Evolutionary conservation across 108 stramenopile species (phyloP), one percentile per base, ranked within the genome.

Genomic region (Cyclotella kingstonii): DNA sequence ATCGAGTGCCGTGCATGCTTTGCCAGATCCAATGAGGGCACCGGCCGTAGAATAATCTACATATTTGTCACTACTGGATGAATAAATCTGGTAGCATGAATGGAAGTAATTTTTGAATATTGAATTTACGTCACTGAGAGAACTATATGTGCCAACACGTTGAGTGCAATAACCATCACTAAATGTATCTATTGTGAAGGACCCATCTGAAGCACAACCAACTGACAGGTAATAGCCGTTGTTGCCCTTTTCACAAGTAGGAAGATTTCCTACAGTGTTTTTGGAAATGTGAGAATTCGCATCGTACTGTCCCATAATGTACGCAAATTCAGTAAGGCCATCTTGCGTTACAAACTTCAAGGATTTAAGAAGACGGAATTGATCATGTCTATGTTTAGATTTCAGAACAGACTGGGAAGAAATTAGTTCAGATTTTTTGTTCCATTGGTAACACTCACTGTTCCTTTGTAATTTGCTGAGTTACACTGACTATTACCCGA

Each of bases 151-250:
- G 29, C 66, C 84, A 6, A 78, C 77, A 3, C 76, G 69, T n/a
- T 68, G 44, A 28, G 70, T 54, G 66, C 91, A 92, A 70, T 92
- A 87, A 39, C 67, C 55, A 66, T 92, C 91, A 50, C 73, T 83
- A 61, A 81, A 92, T 26, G 70, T 60, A 34, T 85, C 80, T 15
- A 92, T 77, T 40, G 73, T 73, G 57, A 89, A 92, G 22, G 65
- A 45, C 22, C 90, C 90, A 56, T 76, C 68, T 14, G 55, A 26
- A 10, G 44, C 60, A 63, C 91, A 92, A 40, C 83, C 87, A 28
- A 89, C 46, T 10, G 82, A 80, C 17, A 89, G 51, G 74, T 92
- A 87, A 36, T 73, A 63, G 38, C 78, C 78, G 49, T 81, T 76
- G 39, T 77, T 73, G 51, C 62, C 73, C 12, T 69, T 51, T 34